These are phyloP conservation scores for Mucor piriformis DNA, from an alignment of 371 early-diverging fungal genomes.

Conservation along the genomic window DNA sequence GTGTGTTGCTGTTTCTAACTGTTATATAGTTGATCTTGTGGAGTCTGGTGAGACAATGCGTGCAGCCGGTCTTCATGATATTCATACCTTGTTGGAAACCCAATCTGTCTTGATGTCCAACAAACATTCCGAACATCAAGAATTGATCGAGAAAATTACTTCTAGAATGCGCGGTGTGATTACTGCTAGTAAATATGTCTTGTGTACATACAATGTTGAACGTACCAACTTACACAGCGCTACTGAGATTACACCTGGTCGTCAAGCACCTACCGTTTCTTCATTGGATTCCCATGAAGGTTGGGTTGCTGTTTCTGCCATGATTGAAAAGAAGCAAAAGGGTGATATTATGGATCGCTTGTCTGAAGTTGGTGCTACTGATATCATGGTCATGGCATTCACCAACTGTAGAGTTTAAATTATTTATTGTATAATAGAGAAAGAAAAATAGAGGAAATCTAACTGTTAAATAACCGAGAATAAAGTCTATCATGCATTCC, in stretches of 20 bases:
- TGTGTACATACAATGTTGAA: constrained; percentile 89
- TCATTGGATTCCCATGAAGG: constrained; percentile 80
- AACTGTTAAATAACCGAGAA: constrained; percentile 87
- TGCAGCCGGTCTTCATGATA: constrained; percentile 87
- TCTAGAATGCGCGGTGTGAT: constrained; percentile 92
- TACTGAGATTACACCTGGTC: constrained; percentile 85
- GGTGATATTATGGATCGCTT: constrained; percentile 93
- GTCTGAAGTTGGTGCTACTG: constrained; percentile 85
- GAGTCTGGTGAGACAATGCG: constrained; percentile 99
- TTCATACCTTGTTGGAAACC: constrained; percentile 80
- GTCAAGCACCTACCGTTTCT: constrained; percentile 90
- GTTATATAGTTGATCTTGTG: constrained; percentile 35
- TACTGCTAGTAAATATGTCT: constrained; percentile 84
- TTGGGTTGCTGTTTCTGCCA: constrained; percentile 94
- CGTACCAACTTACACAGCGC: constrained; percentile 67
- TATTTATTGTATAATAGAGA: not conserved
- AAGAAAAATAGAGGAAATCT: constrained; percentile 7
- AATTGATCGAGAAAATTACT: constrained; percentile 74
- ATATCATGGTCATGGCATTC: constrained; percentile 86
- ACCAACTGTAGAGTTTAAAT: constrained; percentile 78
- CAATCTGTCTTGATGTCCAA: constrained; percentile 89
- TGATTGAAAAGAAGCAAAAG: constrained; percentile 82
- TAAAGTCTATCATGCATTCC: constrained; percentile 90
- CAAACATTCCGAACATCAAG: constrained; percentile 58
- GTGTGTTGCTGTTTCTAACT: too few relatives aligned